Evolutionary conservation across 768 basidiomycete species (phyloP), one percentile per base, ranked within the genome.

Genomic region (Amanita phalloides): DNA sequence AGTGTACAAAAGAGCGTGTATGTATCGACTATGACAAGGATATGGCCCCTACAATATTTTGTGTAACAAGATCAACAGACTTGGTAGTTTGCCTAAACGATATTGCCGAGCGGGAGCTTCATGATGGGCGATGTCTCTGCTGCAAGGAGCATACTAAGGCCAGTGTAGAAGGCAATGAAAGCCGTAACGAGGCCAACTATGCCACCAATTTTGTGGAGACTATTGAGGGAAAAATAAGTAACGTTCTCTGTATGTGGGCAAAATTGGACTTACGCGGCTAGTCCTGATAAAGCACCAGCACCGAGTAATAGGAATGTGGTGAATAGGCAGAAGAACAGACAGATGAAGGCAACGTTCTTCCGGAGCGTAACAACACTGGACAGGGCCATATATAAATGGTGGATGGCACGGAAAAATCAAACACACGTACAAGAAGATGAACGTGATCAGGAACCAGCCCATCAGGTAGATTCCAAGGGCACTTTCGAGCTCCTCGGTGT

Each of bases 381-480:
- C 14, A 0, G 33, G 9, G 32, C 3, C 11, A 4, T 13, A 47
- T 25, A 25, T 32, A 23, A 46, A 30, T 48, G 32, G 33, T 6
- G 39, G 25, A 26, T 53, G 30, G 41, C 28, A 26, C 48, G 26
- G 13, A 14, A 32, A 4, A 0, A 25, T 28, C 6, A 42, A 48
- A 5, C 38, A 28, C 25, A 69, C 75, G 57, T 49, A 89, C 87
- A 81, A 54, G 56, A 89, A 70, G 60, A 87, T 64, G 65, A 78
- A 74, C 0, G 89, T 87, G 33, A 90, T 68, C 54, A 88, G 65
- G 60, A 77, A 77, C 90, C 90, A 92, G n/a, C 79, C 71, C 43
- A 79, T 71, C 26, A 91, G 72, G 67, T 77, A 91, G 53, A 91
- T 83, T 2, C 84, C 88, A 10, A 92, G 58, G 0, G 86, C 89